Base-by-base conservation (phyloP, 2,329 filamentous ascomycete genomes). In the Lachnellula cervina region DNA sequence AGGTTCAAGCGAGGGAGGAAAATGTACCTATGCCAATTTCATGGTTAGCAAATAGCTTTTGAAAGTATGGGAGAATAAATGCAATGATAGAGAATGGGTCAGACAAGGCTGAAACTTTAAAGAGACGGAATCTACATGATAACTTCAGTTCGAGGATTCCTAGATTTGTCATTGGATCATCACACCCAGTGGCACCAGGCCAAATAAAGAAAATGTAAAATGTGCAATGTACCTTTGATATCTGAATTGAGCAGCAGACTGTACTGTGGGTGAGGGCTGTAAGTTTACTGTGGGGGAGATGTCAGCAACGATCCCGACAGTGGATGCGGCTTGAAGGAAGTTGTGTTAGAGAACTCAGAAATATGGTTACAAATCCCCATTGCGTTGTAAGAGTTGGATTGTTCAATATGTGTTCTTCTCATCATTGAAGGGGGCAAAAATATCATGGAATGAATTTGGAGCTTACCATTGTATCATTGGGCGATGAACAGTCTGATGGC, bases 91-190 rank as follows among this genome's bases (percentile, higher is more conserved):
- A 52, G 55, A 56, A 59, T 58, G 66, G 68, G 70, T 74, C 72
- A 74, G 72, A 74, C 71, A 74, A 74, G 72, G 72, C 72, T 74
- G 72, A 74, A 74, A 74, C 72, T 69, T 69, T 67, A 56, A 64
- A 61, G 57, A 68, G 62, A 71, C 69, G 67, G 68, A 65, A 68
- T 69, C 67, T 62, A 71, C 71, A 70, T 69, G 61, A 64, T 67
- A 66, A 64, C 64, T 70, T 69, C 63, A 59, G 65, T 68, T 66
- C 64, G 68, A 71, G 65, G 67, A 70, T 71, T 69, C 69, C 69
- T 70, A 65, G 66, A 60, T 59, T 63, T 68, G 65, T 69, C 64
- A 60, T 58, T 62, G 64, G 56, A 66, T 70, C 68, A 71, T 71
- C 69, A 70, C 62, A 61, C 67, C 66, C 63, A 55, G 21, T 38